Percentiles rank a stretch among this genome's conserved stretches.
phyloP scores from a whole-genome alignment of 305 asterid species.

The Euphrasia arctica region DNA sequence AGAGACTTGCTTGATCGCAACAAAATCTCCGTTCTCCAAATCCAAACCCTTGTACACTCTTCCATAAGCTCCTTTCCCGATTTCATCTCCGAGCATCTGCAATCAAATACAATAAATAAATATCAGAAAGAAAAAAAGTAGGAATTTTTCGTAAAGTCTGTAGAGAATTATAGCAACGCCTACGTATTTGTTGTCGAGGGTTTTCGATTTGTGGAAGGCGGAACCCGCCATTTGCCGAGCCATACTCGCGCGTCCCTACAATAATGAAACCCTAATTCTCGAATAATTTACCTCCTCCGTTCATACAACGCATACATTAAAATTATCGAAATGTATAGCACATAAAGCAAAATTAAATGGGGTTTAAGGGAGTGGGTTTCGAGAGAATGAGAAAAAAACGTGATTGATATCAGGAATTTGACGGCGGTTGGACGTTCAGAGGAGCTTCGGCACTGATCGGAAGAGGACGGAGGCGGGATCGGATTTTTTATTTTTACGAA shows the following conservation, averaged over 20 bases:
- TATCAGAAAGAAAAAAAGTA: background rate
- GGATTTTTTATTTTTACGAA: slow-evolving; percentile 9
- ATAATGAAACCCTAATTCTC: slow-evolving; percentile 31
- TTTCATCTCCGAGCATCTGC: slow-evolving; percentile 99
- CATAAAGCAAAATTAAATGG: background rate
- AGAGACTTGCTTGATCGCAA: slow-evolving; percentile 97
- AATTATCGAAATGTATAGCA: background rate
- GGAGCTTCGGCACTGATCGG: slow-evolving; percentile 30
- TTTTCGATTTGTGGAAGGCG: slow-evolving; percentile 89
- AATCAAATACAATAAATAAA: slow-evolving; percentile 17
- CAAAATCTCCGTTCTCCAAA: slow-evolving; percentile 96
- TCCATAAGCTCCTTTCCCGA: slow-evolving; percentile 99
- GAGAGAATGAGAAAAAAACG: background rate
- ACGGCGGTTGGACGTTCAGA: slow-evolving; percentile 24
- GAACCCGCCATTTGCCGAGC: slow-evolving; percentile 74
- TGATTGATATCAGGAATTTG: slow-evolving; percentile 4
- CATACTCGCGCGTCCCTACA: slow-evolving; percentile 44
- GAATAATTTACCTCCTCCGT: slow-evolving; percentile 20
- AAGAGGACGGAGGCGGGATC: slow-evolving; percentile 29
- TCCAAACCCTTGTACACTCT: slow-evolving; percentile 98
- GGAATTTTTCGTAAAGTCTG: slow-evolving; percentile 1
- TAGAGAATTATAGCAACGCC: slow-evolving; percentile 21
- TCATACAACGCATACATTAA: background rate
- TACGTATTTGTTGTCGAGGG: slow-evolving; percentile 95
- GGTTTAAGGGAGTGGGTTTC: background rate